Evolutionary conservation across 768 basidiomycete genomes (phyloP).

Genomic region (Stropharia rugosoannulata): DNA sequence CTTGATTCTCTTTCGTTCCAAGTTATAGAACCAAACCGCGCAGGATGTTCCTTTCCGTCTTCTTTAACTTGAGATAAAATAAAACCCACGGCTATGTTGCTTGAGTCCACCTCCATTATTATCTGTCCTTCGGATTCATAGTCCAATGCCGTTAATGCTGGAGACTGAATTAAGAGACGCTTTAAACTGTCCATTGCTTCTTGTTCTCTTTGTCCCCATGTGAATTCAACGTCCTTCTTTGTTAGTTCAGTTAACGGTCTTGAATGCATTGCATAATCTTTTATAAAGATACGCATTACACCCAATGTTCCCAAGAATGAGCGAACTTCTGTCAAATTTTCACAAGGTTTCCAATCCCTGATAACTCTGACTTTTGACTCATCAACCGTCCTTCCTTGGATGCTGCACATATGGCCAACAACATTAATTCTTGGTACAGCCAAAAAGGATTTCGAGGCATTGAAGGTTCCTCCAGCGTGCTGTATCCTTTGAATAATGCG

Average conservation of each 20-base stretch:
- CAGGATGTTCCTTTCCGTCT: slow-evolving; percentile 5
- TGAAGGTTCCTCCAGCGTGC: background rate
- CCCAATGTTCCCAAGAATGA: background rate
- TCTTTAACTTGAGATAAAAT: slow-evolving; percentile 13
- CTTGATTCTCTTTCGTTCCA: slow-evolving; percentile 11
- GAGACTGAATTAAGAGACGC: background rate
- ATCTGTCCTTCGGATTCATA: slow-evolving; percentile 10
- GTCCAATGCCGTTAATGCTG: slow-evolving; percentile 14
- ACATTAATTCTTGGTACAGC: slow-evolving; percentile 5
- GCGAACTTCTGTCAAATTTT: background rate
- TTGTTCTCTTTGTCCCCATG: slow-evolving; percentile 22
- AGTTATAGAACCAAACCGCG: slow-evolving; percentile 15
- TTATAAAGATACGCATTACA: background rate
- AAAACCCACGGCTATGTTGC: slow-evolving; percentile 12
- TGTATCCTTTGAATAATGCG: slow-evolving; percentile 27
- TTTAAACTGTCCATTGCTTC: slow-evolving; percentile 11
- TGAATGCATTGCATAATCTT: background rate
- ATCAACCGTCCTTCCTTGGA: slow-evolving; percentile 15
- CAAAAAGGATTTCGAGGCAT: slow-evolving; percentile 19
- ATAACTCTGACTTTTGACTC: slow-evolving; percentile 13
- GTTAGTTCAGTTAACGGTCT: slow-evolving; percentile 15
- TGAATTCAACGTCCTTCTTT: slow-evolving; percentile 21
- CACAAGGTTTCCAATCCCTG: slow-evolving; percentile 22
- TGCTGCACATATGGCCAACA: slow-evolving; percentile 21
- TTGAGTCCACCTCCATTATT: slow-evolving; percentile 17